These are phyloP conservation scores for Jamesozyma piceae DNA, from an alignment of 805 yeast genomes.

Conservation along the genomic window DNA sequence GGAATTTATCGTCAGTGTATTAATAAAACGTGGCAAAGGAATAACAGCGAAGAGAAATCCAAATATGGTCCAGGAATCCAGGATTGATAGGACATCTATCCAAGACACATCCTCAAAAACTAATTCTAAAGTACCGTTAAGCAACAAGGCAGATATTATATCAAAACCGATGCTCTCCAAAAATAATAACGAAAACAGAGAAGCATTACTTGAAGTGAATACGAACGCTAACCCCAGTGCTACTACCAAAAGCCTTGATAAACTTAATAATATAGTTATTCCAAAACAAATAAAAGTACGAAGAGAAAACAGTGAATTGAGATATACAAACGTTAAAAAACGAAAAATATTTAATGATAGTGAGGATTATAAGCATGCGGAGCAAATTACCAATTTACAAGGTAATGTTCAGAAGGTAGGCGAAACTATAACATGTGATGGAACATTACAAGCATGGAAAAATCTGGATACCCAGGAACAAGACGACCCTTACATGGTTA, in stretches of 20 bases:
- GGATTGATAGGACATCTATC: no score
- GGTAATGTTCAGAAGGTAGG: background rate
- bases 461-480: constrained; percentile 62
- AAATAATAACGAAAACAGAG: constrained; percentile 1
- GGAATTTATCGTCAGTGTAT: no score
- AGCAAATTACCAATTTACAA: background rate
- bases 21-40: no score
- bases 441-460: constrained; percentile 16
- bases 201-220: constrained; percentile 6
- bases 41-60: no score
- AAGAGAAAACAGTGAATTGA: constrained; percentile 1
- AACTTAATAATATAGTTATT: background rate
- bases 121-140: no score
- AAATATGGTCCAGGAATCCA: no score
- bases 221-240: constrained; percentile 1
- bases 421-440: background rate
- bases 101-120: no score
- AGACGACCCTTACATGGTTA: constrained; percentile 78
- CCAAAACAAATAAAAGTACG: constrained; percentile 1
- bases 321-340: constrained; percentile 1
- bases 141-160: no score
- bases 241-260: background rate
- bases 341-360: constrained; percentile 7
- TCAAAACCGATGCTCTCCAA: background rate
- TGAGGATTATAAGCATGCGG: constrained; percentile 16